These are phyloP conservation scores for Ensete ventricosum DNA, from an alignment of 176 grass and related monocot genomes.

Conservation along the genomic window DNA sequence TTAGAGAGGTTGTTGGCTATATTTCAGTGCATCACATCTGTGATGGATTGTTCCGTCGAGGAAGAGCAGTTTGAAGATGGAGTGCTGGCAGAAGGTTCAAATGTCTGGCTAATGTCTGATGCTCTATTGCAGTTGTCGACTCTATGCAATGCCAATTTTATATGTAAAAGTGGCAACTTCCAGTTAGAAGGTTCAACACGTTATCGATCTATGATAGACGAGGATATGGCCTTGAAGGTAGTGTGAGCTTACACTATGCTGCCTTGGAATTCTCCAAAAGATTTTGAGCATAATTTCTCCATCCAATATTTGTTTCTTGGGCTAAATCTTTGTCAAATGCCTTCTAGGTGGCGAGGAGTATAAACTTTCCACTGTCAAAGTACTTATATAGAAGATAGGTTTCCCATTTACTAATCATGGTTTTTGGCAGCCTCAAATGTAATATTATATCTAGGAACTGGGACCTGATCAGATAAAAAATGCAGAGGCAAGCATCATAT, in stretches of 20 bases:
- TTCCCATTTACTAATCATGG: not conserved
- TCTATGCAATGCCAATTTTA: conserved; percentile 88
- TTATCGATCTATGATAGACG: conserved; percentile 75
- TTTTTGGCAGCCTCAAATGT: not conserved
- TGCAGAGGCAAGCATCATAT: not conserved
- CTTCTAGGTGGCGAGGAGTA: conserved; percentile 80
- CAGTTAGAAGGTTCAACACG: conserved; percentile 77
- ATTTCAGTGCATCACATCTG: conserved; percentile 92
- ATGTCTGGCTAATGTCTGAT: conserved; percentile 62
- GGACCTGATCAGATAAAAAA: not conserved
- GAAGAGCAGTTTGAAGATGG: conserved; percentile 40
- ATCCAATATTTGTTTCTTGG: conserved; percentile 14
- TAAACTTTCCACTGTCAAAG: conserved; percentile 79
- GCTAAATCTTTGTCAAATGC: conserved; percentile 21
- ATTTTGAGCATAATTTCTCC: not conserved
- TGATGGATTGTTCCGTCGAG: conserved; percentile 39
- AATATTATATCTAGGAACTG: not conserved
- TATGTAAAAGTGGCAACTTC: conserved; percentile 71
- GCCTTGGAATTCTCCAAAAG: conserved; percentile 5
- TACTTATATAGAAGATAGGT: conserved; percentile 92
- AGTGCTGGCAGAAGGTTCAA: conserved; percentile 20
- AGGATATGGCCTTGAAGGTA: conserved; percentile 98
- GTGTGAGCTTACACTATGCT: conserved; percentile 9
- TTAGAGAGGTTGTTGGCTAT: conserved; percentile 93
- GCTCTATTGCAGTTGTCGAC: conserved; percentile 87